Evolutionary conservation across 2,329 filamentous ascomycete species (phyloP).

Genomic region (Aspergillus texensis): DNA sequence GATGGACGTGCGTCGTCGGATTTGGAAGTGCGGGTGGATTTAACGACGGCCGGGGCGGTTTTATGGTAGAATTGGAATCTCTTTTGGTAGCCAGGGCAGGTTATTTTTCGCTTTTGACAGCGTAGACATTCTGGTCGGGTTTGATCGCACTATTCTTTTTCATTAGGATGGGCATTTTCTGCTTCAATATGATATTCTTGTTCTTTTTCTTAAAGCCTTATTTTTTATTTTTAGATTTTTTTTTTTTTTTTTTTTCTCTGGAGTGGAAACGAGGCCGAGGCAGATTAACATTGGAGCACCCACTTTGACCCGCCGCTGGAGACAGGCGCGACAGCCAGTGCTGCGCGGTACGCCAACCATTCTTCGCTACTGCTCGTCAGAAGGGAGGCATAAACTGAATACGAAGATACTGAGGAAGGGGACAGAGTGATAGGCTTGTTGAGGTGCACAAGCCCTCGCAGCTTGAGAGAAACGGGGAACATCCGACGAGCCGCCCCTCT

Average conservation of each 20-base stretch:
- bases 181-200: not conserved
- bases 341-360: constrained; percentile 28
- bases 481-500: not conserved
- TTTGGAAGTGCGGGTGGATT: constrained; percentile 1
- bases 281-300: constrained; percentile 3
- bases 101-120: constrained; percentile 16
- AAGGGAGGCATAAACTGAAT: not conserved
- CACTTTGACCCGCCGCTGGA: constrained; percentile 28
- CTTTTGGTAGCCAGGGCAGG: constrained; percentile 24
- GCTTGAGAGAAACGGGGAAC: not conserved
- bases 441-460: not conserved
- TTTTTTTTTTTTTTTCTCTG: not conserved
- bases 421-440: constrained; percentile 3
- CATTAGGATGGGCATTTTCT: not conserved
- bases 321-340: constrained; percentile 25
- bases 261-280: not conserved
- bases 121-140: constrained; percentile 22
- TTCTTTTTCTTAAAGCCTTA: not conserved
- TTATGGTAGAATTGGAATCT: constrained; percentile 22
- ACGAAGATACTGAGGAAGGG: not conserved
- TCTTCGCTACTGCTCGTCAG: not conserved
- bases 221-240: not conserved
- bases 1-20: not conserved
- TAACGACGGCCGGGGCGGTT: constrained; percentile 4
- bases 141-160: constrained; percentile 23